Evolutionary conservation across 768 basidiomycete species (phyloP).

Genomic region (Tulasnella sp.): DNA sequence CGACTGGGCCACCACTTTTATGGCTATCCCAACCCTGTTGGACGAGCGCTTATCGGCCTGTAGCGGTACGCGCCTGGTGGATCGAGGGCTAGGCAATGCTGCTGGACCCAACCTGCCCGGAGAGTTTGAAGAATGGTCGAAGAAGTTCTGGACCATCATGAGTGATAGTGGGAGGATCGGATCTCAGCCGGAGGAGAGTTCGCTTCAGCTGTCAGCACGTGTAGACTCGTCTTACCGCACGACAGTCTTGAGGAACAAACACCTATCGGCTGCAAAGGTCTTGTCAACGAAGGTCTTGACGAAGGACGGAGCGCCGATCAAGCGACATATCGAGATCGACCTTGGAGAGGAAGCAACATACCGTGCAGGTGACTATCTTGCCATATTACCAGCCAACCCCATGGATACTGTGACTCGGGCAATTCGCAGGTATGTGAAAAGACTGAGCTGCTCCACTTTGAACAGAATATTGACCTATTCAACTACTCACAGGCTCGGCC

Average conservation of each 20-base stretch:
- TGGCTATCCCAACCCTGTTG: slow-evolving; percentile 34
- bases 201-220: not conserved
- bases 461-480: not conserved
- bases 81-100: slow-evolving; percentile 35
- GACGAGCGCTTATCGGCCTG: slow-evolving; percentile 29
- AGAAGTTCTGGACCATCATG: slow-evolving; percentile 27
- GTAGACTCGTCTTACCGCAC: slow-evolving; percentile 23
- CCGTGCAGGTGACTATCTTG: slow-evolving; percentile 38
- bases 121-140: slow-evolving; percentile 35
- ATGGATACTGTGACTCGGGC: not conserved
- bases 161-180: slow-evolving; percentile 24
- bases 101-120: slow-evolving; percentile 34
- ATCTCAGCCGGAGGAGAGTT: not conserved
- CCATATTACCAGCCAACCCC: slow-evolving; percentile 26
- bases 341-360: slow-evolving; percentile 32
- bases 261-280: slow-evolving; percentile 32
- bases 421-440: not conserved
- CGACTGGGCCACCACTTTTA: slow-evolving; percentile 40
- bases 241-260: slow-evolving; percentile 29
- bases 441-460: not conserved
- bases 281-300: slow-evolving; percentile 33
- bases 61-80: slow-evolving; percentile 31
- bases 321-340: slow-evolving; percentile 36
- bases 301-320: slow-evolving; percentile 29
- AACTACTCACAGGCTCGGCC: not conserved